These are phyloP conservation scores for Camellia lanceoleosa DNA, from an alignment of 148 eudicot species.

Conservation along the genomic window DNA sequence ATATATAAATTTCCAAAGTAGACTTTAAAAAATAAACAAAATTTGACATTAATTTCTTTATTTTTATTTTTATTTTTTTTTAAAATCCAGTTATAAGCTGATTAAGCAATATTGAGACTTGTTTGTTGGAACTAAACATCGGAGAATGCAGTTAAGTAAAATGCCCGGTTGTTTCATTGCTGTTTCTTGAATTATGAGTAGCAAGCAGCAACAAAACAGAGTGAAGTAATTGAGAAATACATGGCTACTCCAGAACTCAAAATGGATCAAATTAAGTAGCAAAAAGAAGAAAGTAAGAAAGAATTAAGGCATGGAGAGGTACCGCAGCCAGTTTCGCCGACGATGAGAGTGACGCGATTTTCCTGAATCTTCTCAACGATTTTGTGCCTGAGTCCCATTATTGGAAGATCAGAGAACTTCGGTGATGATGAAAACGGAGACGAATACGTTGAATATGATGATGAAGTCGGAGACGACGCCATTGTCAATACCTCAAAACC, in stretches of 20 bases:
- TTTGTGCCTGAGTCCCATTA: constrained; percentile 50
- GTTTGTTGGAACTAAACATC: background rate
- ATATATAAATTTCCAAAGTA: no score
- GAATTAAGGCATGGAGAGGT: background rate
- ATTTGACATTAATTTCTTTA: no score
- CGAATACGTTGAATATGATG: constrained; percentile 28
- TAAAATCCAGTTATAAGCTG: no score
- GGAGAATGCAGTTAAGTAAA: background rate
- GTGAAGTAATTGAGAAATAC: background rate
- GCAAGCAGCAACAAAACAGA: background rate
- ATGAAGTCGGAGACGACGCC: constrained; percentile 43
- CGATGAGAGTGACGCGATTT: constrained; percentile 89
- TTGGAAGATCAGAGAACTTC: constrained; percentile 53
- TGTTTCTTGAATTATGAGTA: background rate
- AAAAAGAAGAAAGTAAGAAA: background rate
- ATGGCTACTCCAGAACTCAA: background rate
- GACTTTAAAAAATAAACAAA: no score
- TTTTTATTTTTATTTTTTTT: no score
- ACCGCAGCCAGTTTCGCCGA: constrained; percentile 98
- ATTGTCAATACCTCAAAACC: constrained; percentile 20
- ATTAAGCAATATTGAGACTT: no score
- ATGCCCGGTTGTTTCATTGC: no score
- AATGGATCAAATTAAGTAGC: background rate
- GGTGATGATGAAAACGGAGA: constrained; percentile 30
- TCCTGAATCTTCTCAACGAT: constrained; percentile 72